Evolutionary conservation across 2,329 filamentous ascomycete genomes (phyloP).

Genomic region (Exophiala spinifera): DNA sequence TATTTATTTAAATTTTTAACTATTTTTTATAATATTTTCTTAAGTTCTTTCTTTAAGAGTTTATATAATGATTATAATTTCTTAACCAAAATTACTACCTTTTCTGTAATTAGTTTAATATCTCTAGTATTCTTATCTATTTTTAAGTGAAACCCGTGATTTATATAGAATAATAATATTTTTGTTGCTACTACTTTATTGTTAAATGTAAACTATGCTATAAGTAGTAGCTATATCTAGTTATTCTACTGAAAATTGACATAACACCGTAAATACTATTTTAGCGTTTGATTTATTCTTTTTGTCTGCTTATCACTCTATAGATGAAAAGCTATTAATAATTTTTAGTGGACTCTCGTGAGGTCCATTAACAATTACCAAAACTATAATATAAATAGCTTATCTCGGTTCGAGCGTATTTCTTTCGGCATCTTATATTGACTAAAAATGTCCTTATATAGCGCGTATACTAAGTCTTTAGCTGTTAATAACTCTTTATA

Average conservation of each 20-base stretch:
- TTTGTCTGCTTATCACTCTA: conserved; percentile 17
- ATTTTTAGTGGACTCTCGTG: conserved; percentile 10
- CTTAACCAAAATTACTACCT: conserved; percentile 1
- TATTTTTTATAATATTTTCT: conserved; percentile 9
- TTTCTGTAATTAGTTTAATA: conserved; percentile 4
- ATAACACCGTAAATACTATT: conserved; percentile 20
- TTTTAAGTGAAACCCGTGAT: conserved; percentile 10
- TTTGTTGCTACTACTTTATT: conserved; percentile 3
- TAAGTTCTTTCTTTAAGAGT: conserved; percentile 4
- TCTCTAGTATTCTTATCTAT: background rate
- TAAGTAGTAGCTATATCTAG: conserved; percentile 7
- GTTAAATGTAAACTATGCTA: conserved; percentile 4
- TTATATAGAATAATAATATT: conserved; percentile 13
- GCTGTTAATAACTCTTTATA: background rate
- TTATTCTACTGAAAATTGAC: conserved; percentile 22
- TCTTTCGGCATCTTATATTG: background rate
- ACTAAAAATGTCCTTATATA: background rate
- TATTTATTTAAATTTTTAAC: conserved; percentile 2
- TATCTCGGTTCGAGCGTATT: background rate
- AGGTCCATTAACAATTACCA: background rate
- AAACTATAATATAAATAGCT: conserved; percentile 2
- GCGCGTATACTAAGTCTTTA: background rate
- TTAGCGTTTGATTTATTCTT: conserved; percentile 20
- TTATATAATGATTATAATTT: conserved; percentile 5
- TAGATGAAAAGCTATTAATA: conserved; percentile 11